A percentile compares a stretch with the other conserved stretches of the same genome.
phyloP scores from a whole-genome alignment of 768 basidiomycete genomes.

The Tulasnella sp. region DNA sequence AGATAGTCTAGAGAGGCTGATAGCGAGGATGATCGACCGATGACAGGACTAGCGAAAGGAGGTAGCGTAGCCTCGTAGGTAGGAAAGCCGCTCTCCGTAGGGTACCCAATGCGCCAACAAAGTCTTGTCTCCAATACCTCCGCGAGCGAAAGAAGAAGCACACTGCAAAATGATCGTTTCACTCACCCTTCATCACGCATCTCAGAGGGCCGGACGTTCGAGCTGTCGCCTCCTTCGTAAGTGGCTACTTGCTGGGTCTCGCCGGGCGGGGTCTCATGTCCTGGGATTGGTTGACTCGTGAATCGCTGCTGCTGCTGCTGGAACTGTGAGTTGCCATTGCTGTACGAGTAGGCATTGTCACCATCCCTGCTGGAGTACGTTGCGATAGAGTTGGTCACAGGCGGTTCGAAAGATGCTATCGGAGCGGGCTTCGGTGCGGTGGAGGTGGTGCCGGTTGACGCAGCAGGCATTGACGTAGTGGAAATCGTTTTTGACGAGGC shows the following conservation, averaged over 20 bases:
- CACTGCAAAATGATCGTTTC: not conserved
- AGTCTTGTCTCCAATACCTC: not conserved
- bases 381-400: slow-evolving; percentile 33
- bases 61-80: slow-evolving; percentile 8
- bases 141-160: not conserved
- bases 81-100: slow-evolving; percentile 17
- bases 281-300: slow-evolving; percentile 60
- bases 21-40: not conserved
- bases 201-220: slow-evolving; percentile 68
- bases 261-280: slow-evolving; percentile 61
- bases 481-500: not conserved
- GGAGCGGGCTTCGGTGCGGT: slow-evolving; percentile 13
- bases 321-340: slow-evolving; percentile 42
- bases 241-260: slow-evolving; percentile 49
- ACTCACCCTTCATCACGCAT: slow-evolving; percentile 99
- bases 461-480: slow-evolving; percentile 9
- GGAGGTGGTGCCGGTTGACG: not conserved
- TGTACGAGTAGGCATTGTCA: not conserved
- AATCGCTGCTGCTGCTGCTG: slow-evolving; percentile 32
- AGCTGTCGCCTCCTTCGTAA: slow-evolving; percentile 28
- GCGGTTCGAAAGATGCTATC: not conserved
- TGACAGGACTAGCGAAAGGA: slow-evolving; percentile 19
- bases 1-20: not conserved
- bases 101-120: not conserved
- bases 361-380: slow-evolving; percentile 35